Evolutionary conservation across 495 filamentous ascomycete genomes (phyloP).

Genomic region (Trichoderma gamsii): DNA sequence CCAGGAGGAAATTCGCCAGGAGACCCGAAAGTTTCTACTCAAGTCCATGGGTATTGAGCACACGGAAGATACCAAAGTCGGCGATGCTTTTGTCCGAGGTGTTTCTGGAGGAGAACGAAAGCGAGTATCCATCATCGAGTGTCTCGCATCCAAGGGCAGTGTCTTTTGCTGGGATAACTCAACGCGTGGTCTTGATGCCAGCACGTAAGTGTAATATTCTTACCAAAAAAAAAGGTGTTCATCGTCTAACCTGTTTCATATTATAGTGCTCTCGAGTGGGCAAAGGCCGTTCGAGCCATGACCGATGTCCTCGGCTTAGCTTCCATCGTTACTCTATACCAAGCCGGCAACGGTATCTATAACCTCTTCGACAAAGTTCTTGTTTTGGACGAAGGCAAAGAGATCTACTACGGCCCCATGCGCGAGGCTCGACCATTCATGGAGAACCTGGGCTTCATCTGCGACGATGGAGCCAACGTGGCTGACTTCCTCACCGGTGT

Average conservation of each 20-base stretch:
- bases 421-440: slow-evolving; percentile 57
- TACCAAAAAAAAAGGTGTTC: not conserved
- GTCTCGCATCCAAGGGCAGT: slow-evolving; percentile 18
- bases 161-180: slow-evolving; percentile 49
- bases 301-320: slow-evolving; percentile 52
- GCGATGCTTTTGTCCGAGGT: slow-evolving; percentile 66
- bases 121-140: slow-evolving; percentile 41
- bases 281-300: slow-evolving; percentile 40
- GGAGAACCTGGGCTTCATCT: slow-evolving; percentile 42
- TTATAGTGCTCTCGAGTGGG: slow-evolving; percentile 38
- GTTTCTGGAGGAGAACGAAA: slow-evolving; percentile 52
- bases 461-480: slow-evolving; percentile 12
- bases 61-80: slow-evolving; percentile 67
- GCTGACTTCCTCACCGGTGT: slow-evolving; percentile 71
- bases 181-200: slow-evolving; percentile 44
- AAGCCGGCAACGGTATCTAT: slow-evolving; percentile 62
- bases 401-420: slow-evolving; percentile 61
- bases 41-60: slow-evolving; percentile 45
- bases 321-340: slow-evolving; percentile 64
- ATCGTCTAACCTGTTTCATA: not conserved
- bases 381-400: slow-evolving; percentile 59
- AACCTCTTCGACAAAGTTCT: slow-evolving; percentile 64
- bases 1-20: slow-evolving; percentile 20
- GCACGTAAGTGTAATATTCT: slow-evolving; percentile 23
- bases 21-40: slow-evolving; percentile 25